phyloP scores from a whole-genome alignment of 257 asterid genomes.

The Leonotis leonurus region DNA sequence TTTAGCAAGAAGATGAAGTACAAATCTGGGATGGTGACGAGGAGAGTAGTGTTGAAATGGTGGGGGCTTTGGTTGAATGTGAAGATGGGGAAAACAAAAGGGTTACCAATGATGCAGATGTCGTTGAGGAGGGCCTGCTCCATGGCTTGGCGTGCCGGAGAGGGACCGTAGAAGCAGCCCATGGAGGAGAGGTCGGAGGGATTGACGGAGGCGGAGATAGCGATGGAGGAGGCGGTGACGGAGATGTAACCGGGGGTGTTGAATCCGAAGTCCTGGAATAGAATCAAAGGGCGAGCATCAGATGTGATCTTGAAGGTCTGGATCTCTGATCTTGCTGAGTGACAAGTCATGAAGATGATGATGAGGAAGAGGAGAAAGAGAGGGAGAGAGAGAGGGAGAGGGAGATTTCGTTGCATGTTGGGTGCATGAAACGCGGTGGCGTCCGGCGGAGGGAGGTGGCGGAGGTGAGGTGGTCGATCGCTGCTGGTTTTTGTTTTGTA shows the following conservation, averaged over 20 bases:
- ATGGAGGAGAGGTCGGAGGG: constrained; percentile 22
- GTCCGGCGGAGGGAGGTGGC: constrained; percentile 13
- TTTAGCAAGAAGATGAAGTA: constrained; percentile 36
- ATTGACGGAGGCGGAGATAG: constrained; percentile 3
- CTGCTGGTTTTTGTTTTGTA: neutral
- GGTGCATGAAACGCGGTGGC: constrained; percentile 10
- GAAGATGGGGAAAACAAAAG: constrained; percentile 33
- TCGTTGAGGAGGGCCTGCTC: constrained; percentile 16
- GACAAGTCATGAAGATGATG: constrained; percentile 1
- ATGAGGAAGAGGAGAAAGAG: neutral
- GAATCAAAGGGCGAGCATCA: constrained; percentile 28
- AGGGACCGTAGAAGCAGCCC: constrained; percentile 35
- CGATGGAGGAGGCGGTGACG: constrained; percentile 20
- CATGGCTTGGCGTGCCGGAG: constrained; percentile 25
- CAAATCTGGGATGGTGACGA: constrained; percentile 23
- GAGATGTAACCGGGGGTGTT: constrained; percentile 25
- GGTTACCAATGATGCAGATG: constrained; percentile 30
- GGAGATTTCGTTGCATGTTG: constrained; percentile 14
- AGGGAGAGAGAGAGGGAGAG: neutral
- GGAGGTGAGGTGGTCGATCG: neutral
- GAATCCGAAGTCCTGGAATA: constrained; percentile 33
- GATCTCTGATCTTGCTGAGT: constrained; percentile 17
- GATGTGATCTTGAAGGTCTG: constrained; percentile 16
- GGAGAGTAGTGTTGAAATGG: constrained; percentile 12
- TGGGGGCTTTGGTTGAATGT: constrained; percentile 14